A percentile compares a stretch with the other conserved stretches of the same genome.
These are phyloP conservation scores for Mariannaea elegans DNA, from an alignment of 2,329 filamentous ascomycete species.

Conservation along the genomic window DNA sequence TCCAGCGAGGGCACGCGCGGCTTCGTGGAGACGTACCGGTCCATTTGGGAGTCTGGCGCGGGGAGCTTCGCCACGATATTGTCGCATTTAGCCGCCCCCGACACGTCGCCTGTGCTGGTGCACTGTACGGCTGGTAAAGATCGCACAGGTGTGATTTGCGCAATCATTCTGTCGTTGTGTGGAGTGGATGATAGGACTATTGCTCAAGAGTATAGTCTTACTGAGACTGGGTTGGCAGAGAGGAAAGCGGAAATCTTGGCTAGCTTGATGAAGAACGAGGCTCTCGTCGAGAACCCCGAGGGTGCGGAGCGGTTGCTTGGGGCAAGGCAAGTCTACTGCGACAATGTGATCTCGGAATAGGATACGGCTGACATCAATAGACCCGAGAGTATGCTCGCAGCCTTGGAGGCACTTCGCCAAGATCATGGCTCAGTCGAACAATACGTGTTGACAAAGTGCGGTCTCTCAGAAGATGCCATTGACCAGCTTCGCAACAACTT, in stretches of 20 bases:
- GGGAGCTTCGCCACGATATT: constrained; percentile 62
- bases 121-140: constrained; percentile 85
- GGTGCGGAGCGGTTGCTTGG: constrained; percentile 57
- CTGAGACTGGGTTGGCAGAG: constrained; percentile 66
- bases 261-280: constrained; percentile 59
- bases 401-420: constrained; percentile 62
- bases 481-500: constrained; percentile 61
- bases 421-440: constrained; percentile 70
- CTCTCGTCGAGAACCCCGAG: constrained; percentile 55
- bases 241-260: constrained; percentile 62
- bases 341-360: no score
- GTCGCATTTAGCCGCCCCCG: constrained; percentile 58
- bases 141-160: constrained; percentile 75
- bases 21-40: constrained; percentile 70
- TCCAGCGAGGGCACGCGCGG: constrained; percentile 63
- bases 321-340: constrained; percentile 51
- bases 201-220: constrained; percentile 75
- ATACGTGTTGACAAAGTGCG: constrained; percentile 68
- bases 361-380: constrained; percentile 41
- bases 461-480: constrained; percentile 65
- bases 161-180: constrained; percentile 70
- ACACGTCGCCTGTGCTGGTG: constrained; percentile 64
- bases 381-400: constrained; percentile 59
- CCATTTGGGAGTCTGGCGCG: constrained; percentile 65
- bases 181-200: constrained; percentile 67